A percentile compares a stretch with the other conserved stretches of the same genome.
Evolutionary conservation across 495 filamentous ascomycete species (phyloP).

Genomic region (Aspergillus haitiensis): DNA sequence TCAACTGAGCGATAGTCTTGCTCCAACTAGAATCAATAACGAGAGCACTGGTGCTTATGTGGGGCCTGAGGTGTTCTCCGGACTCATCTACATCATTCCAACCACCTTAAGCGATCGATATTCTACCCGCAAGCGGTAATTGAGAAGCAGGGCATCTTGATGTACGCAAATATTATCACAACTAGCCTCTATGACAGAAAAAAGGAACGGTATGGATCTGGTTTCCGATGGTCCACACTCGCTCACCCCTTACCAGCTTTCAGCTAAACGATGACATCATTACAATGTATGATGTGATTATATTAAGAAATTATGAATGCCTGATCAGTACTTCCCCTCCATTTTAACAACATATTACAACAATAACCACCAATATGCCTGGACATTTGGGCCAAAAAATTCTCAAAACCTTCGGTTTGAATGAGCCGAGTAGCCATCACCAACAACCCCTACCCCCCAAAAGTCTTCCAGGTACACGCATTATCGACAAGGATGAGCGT

Average conservation of each 20-base stretch:
- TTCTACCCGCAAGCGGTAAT: too few relatives aligned
- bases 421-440: conserved; percentile 19
- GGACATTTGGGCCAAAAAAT: conserved; percentile 42
- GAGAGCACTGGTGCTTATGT: too few relatives aligned
- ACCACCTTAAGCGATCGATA: too few relatives aligned
- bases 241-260: background rate
- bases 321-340: background rate
- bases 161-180: too few relatives aligned
- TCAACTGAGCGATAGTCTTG: too few relatives aligned
- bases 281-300: background rate
- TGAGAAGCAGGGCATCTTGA: too few relatives aligned
- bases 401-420: conserved; percentile 34
- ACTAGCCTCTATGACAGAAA: too few relatives aligned
- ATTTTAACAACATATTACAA: background rate
- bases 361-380: conserved; percentile 27
- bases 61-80: too few relatives aligned
- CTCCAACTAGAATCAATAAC: too few relatives aligned
- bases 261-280: conserved; percentile 3
- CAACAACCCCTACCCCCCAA: conserved; percentile 1
- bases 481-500: conserved; percentile 43
- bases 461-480: conserved; percentile 24
- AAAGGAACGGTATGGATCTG: too few relatives aligned
- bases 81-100: too few relatives aligned
- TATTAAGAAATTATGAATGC: background rate
- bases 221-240: background rate